These are phyloP conservation scores for Leccinum subspadiceum DNA, from an alignment of 1,284 basidiomycete species.

Conservation along the genomic window DNA sequence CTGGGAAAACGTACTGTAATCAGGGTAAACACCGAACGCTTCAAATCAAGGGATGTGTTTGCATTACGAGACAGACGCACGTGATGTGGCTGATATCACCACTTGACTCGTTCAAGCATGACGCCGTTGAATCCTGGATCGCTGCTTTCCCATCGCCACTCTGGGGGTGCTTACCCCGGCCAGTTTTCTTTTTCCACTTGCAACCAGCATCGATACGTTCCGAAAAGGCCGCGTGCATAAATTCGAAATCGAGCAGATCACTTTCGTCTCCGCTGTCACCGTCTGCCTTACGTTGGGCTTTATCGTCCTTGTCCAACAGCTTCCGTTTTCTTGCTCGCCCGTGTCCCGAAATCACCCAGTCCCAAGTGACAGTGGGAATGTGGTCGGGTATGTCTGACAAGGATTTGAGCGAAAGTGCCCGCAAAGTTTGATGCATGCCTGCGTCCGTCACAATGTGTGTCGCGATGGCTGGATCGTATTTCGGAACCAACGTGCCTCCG, in stretches of 20 bases:
- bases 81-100: conserved; percentile 39
- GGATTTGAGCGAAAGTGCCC: conserved; percentile 42
- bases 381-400: conserved; percentile 55
- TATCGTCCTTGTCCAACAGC: neutral
- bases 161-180: neutral
- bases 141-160: neutral
- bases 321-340: conserved; percentile 9
- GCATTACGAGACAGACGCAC: conserved; percentile 29
- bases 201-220: conserved; percentile 46
- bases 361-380: conserved; percentile 63
- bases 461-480: conserved; percentile 50
- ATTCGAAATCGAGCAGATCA: conserved; percentile 36
- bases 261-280: conserved; percentile 7
- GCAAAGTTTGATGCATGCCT: conserved; percentile 35
- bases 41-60: neutral
- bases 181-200: conserved; percentile 17
- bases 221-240: conserved; percentile 45
- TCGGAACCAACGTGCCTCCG: conserved; percentile 55
- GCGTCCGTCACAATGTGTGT: conserved; percentile 65
- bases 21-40: conserved; percentile 1
- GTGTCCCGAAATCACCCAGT: conserved; percentile 46
- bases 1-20: conserved; percentile 37
- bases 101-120: conserved; percentile 7
- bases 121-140: neutral
- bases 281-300: neutral